Evolutionary conservation across 176 grass and related monocot genomes (phyloP).

Genomic region (Oryza longistaminata): DNA sequence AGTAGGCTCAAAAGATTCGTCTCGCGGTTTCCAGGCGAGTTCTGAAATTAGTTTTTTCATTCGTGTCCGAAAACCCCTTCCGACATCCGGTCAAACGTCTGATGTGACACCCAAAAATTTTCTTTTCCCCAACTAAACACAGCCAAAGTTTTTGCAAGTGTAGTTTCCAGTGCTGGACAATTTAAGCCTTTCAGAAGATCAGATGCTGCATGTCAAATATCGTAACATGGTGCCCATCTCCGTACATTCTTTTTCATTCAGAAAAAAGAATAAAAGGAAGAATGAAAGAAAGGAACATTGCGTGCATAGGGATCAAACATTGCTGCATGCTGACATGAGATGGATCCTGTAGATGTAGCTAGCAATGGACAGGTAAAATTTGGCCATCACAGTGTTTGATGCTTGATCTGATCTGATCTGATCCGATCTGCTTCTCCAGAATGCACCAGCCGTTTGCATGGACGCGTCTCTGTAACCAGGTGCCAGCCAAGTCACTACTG

Average conservation of each 20-base stretch:
- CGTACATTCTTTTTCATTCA: neutral
- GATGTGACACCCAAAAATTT: too few species aligned
- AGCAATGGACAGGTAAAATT: neutral
- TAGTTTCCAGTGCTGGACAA: neutral
- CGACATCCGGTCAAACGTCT: too few species aligned
- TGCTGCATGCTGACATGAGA: neutral
- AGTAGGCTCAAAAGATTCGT: too few species aligned
- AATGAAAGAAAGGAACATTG: neutral
- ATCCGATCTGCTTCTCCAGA: neutral
- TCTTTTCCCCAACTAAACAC: too few species aligned
- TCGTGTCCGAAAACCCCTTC: too few species aligned
- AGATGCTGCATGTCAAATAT: neutral
- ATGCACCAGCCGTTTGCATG: neutral
- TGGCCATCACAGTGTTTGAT: neutral
- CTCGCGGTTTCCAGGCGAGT: too few species aligned
- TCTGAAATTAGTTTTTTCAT: too few species aligned
- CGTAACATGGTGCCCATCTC: neutral
- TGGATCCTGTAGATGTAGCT: neutral
- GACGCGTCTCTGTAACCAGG: constrained; percentile 3
- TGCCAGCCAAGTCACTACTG: neutral
- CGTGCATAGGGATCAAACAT: neutral
- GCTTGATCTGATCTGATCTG: neutral
- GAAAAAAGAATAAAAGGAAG: neutral
- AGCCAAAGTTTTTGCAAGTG: neutral
- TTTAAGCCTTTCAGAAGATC: neutral